phyloP scores from a whole-genome alignment of 805 yeast genomes.

The Pichia sporocuriosa region DNA sequence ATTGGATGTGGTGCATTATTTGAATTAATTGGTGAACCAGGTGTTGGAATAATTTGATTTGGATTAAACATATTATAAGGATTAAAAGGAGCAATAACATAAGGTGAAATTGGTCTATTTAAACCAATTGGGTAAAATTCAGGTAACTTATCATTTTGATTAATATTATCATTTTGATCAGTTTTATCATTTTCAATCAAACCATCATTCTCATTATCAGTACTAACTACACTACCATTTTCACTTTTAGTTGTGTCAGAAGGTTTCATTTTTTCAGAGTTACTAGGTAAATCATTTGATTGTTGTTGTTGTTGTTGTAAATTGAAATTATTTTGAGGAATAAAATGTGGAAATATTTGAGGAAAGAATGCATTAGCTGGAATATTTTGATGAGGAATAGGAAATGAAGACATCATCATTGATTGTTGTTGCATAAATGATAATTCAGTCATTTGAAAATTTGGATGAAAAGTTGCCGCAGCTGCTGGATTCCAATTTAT shows the following conservation, averaged over 20 bases:
- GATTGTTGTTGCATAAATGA: slow-evolving; percentile 13
- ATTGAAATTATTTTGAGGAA: too few species aligned
- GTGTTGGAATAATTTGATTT: slow-evolving; percentile 10
- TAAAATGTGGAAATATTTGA: slow-evolving; percentile 30
- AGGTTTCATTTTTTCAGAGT: slow-evolving; percentile 5
- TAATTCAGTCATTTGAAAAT: slow-evolving; percentile 10
- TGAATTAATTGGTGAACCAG: slow-evolving; percentile 22
- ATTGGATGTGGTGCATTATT: slow-evolving; percentile 9
- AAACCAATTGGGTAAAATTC: slow-evolving; percentile 21
- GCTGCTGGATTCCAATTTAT: slow-evolving; percentile 65
- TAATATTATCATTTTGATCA: background rate
- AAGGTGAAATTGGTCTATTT: slow-evolving; percentile 30
- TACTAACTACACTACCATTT: slow-evolving; percentile 7
- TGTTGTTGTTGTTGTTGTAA: too few species aligned
- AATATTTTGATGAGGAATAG: slow-evolving; percentile 27
- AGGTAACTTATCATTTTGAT: background rate
- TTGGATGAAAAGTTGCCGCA: slow-evolving; percentile 53
- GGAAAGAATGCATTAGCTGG: slow-evolving; percentile 32
- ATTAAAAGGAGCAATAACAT: slow-evolving; percentile 44
- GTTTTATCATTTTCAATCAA: background rate
- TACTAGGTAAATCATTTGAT: too few species aligned
- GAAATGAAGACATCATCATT: slow-evolving; percentile 19
- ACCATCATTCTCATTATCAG: slow-evolving; percentile 1
- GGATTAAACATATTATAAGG: slow-evolving; percentile 34
- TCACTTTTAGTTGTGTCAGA: slow-evolving; percentile 10